Base-by-base conservation (phyloP, 1,284 basidiomycete species). In the Ustilago xerochloae region DNA sequence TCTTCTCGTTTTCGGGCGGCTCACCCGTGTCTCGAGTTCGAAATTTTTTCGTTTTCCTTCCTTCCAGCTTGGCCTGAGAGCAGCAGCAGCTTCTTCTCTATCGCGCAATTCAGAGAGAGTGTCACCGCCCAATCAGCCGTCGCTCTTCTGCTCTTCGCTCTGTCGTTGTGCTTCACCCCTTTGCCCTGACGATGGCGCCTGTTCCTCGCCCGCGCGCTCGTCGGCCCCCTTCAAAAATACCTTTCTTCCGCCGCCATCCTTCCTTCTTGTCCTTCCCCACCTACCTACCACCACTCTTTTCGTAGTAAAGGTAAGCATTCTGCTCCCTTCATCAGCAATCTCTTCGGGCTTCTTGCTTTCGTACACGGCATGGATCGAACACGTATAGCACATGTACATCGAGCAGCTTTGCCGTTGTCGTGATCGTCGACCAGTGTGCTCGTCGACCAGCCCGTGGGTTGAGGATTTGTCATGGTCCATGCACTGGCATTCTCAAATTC, bases 221-320 rank as follows among this genome's bases (percentile, higher is more conserved):
- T n/a, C n/a, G n/a, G n/a, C n/a, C 35, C 52, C 71, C 61, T 59
- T 67, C 43, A 69, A 74, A 74, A 67, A 57, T 61, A 61, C 62
- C 50, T 43, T 41, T 52, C 62, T 58, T 63, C 43, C 50, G 38
- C 43, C 63, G 35, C 50, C 58, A 28, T 58, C 46, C n/a, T 52
- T 51, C 59, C 51, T 64, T 60, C 69, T 52, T 50, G 53, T 61
- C 45, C 54, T 51, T 38, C 43, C 39, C 50, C 55, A 69, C 74
- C 65, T 65, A 76, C 46, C 70, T 69, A 63, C 71, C 66, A 71
- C 71, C 65, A 47, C 67, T 70, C 67, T 26, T 38, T 47, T 38
- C 38, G 64, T 68, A 67, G 65, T 57, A 58, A 46, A 69, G 62
- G 71, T 74, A 68, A 74, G 71, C 64, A 60, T 68, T n/a, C 54